Evolutionary conservation across 1,139 yeast genomes (phyloP).

Genomic region (Tardiomyces digboiensis): DNA sequence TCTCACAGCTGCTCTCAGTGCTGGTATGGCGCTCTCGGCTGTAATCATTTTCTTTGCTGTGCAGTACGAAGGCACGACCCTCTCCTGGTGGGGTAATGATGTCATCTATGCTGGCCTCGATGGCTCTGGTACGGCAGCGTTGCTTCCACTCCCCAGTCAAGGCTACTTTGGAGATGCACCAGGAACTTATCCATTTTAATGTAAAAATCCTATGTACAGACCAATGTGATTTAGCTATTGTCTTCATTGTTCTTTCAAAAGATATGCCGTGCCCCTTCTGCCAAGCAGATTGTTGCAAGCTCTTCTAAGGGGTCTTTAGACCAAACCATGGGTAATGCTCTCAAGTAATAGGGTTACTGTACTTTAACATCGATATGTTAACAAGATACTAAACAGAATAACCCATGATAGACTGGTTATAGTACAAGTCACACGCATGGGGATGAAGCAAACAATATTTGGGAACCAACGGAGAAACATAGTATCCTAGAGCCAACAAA

Average conservation of each 20-base stretch:
- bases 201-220: background rate
- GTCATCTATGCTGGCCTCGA: slow-evolving; percentile 18
- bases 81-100: slow-evolving; percentile 45
- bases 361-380: too few species aligned
- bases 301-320: too few species aligned
- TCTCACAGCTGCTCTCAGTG: slow-evolving; percentile 43
- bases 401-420: background rate
- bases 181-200: background rate
- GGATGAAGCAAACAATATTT: slow-evolving; percentile 34
- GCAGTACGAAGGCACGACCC: slow-evolving; percentile 32
- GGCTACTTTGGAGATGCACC: background rate
- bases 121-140: background rate
- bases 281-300: too few species aligned
- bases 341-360: too few species aligned
- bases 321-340: too few species aligned
- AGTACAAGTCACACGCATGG: slow-evolving; percentile 31
- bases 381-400: too few species aligned
- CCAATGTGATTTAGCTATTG: background rate
- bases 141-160: background rate
- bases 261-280: too few species aligned
- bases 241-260: too few species aligned
- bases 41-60: slow-evolving; percentile 45
- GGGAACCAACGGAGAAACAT: slow-evolving; percentile 35
- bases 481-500: slow-evolving; percentile 32
- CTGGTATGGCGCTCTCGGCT: slow-evolving; percentile 34